Conservation (phyloP, 2,329 filamentous ascomycete genomes). For the Gremmenia infestans region DNA sequence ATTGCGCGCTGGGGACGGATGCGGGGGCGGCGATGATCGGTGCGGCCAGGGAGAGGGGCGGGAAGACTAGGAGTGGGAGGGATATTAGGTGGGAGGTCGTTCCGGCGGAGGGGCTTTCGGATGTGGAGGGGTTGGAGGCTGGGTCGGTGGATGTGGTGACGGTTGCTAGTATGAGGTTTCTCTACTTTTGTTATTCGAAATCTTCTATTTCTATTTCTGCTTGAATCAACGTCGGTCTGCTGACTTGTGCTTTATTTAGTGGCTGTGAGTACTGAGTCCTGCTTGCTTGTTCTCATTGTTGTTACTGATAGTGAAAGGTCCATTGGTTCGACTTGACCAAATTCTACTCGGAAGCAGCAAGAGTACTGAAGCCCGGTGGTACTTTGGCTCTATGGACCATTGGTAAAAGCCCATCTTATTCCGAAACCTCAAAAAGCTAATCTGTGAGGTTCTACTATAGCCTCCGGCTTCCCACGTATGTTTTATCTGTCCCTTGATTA, state of each 20-base stretch:
- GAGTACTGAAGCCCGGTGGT: slow-evolving; percentile 43
- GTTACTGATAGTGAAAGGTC: slow-evolving; percentile 22
- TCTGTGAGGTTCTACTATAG: slow-evolving; percentile 3
- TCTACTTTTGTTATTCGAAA: neutral
- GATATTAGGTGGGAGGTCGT: slow-evolving; percentile 22
- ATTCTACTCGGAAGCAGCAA: slow-evolving; percentile 42
- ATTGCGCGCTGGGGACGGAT: slow-evolving; percentile 26
- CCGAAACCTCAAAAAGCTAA: neutral
- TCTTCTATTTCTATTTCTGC: slow-evolving; percentile 16
- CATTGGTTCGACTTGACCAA: slow-evolving; percentile 47
- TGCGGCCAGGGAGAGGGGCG: slow-evolving; percentile 19
- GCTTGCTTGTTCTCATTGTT: neutral
- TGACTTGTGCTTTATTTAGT: neutral
- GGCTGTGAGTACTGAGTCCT: neutral
- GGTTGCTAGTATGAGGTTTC: slow-evolving; percentile 18
- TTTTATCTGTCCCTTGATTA: neutral
- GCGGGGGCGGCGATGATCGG: slow-evolving; percentile 28
- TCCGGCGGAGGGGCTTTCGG: slow-evolving; percentile 24
- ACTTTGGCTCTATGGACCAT: slow-evolving; percentile 42
- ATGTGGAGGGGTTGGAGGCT: slow-evolving; percentile 10
- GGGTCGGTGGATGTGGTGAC: slow-evolving; percentile 28
- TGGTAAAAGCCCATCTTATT: slow-evolving; percentile 13
- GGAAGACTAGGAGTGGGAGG: slow-evolving; percentile 16
- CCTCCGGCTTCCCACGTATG: slow-evolving; percentile 17
- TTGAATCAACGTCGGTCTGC: neutral